Conservation (phyloP, 768 basidiomycete genomes). For the Exidia glandulosa region DNA sequence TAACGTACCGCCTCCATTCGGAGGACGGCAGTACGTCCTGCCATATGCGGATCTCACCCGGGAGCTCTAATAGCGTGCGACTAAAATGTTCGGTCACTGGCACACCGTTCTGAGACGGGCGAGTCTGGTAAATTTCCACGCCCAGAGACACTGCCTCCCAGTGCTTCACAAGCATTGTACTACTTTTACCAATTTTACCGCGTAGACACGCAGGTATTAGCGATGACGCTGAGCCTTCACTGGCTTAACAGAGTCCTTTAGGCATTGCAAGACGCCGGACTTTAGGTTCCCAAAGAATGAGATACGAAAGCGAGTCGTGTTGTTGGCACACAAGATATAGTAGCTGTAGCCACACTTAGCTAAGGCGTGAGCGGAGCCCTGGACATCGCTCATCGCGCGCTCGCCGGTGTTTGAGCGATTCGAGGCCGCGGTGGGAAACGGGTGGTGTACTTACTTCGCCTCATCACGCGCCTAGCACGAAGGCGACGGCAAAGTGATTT, state of each 20-base stretch:
- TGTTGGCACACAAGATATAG: slow-evolving; percentile 9
- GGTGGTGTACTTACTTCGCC: background rate
- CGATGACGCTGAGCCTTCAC: background rate
- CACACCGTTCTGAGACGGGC: slow-evolving; percentile 16
- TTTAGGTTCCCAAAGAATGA: slow-evolving; percentile 4
- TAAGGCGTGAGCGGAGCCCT: slow-evolving; percentile 16
- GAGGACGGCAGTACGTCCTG: slow-evolving; percentile 11
- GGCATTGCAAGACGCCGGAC: background rate
- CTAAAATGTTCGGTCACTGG: slow-evolving; percentile 31
- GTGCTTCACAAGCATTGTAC: background rate
- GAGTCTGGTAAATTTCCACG: slow-evolving; percentile 17
- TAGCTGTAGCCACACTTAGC: slow-evolving; percentile 6
- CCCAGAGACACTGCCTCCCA: slow-evolving; percentile 1
- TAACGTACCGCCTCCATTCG: slow-evolving; percentile 24
- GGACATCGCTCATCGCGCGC: slow-evolving; percentile 16
- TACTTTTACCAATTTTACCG: slow-evolving; percentile 6
- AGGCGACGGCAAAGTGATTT: background rate
- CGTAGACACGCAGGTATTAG: background rate
- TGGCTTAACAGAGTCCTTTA: slow-evolving; percentile 1
- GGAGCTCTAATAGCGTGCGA: slow-evolving; percentile 19
- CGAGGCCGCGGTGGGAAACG: slow-evolving; percentile 8
- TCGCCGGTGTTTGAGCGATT: background rate
- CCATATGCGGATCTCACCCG: slow-evolving; percentile 19
- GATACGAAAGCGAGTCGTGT: slow-evolving; percentile 8
- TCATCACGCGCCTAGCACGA: slow-evolving; percentile 3